phyloP scores from a whole-genome alignment of 2,329 filamentous ascomycete genomes.

The Neonectria punicea region DNA sequence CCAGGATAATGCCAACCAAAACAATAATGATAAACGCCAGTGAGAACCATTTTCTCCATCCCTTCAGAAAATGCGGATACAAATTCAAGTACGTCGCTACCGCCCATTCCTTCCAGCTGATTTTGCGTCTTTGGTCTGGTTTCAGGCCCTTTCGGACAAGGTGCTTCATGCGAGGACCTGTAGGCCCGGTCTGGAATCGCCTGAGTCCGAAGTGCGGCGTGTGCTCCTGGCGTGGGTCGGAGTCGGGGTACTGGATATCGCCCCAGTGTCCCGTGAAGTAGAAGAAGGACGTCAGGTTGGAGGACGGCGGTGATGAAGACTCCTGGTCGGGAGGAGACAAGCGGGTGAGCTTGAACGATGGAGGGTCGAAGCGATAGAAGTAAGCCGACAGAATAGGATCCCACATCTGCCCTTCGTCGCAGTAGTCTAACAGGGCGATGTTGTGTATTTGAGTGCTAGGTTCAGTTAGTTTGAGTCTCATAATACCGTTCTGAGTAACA shows the following conservation, averaged over 20 bases:
- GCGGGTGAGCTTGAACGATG: conserved; percentile 35
- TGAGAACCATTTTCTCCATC: conserved; percentile 47
- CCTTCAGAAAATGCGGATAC: conserved; percentile 49
- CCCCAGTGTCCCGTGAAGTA: conserved; percentile 50
- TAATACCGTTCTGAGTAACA: fast-evolving
- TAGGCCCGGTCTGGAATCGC: conserved; percentile 47
- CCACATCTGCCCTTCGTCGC: conserved; percentile 47
- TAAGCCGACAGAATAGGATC: conserved; percentile 50
- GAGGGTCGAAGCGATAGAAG: conserved; percentile 48
- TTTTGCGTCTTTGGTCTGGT: conserved; percentile 39
- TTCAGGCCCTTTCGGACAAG: conserved; percentile 47
- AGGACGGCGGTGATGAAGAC: conserved; percentile 12
- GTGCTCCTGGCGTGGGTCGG: conserved; percentile 46
- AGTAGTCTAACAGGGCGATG: conserved; percentile 46
- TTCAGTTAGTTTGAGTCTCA: not conserved
- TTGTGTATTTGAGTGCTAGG: conserved; percentile 48
- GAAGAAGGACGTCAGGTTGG: conserved; percentile 48
- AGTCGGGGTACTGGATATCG: conserved; percentile 44
- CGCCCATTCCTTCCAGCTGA: conserved; percentile 44
- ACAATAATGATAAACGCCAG: conserved; percentile 29
- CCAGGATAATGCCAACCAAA: conserved; percentile 20
- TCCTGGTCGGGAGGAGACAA: conserved; percentile 28
- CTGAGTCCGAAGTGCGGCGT: conserved; percentile 47
- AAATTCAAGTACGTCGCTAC: conserved; percentile 42
- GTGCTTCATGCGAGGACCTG: conserved; percentile 47